Base-by-base conservation (phyloP, 225 moss, liverwort and hornwort genomes). In the Marchantia polymorpha region DNA sequence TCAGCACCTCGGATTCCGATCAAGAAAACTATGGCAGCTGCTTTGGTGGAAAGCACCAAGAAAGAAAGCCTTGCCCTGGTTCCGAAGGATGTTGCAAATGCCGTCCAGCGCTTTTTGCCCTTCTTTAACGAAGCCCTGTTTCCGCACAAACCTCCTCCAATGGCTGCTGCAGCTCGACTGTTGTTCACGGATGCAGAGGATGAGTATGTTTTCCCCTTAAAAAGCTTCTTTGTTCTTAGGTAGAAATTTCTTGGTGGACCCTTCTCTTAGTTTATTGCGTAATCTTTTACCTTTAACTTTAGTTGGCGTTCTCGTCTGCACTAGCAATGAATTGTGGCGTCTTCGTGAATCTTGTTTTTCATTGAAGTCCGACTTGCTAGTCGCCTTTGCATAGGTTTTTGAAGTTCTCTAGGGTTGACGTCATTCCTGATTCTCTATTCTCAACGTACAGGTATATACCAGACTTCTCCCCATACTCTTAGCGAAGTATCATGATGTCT, bases 121-220 rank as follows among this genome's bases (percentile, higher is more conserved):
- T 85, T 89, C 23, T 93, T 95, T 77, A 99, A 95, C 67, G 77
- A 81, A 83, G 88, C 83, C 53, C 77, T 95, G 64, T 92, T 91
- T 72, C 99, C 99, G n/a, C 99, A 86, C 82, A 91, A 89, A 81
- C 87, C 93, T 81, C 99, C 92, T 78, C 89, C 93, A 67, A 69
- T 87, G 52, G 79, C 90, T 81, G 84, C 88, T 61, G 87, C 91
- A 12, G 91, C 85, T 78, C 90, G 95, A 70, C 83, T 93, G 81
- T 85, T 93, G 52, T 99, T 99, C 83, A 93, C 95, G 58, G 99
- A 91, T 84, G 89, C 85, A 22, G 99, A 99, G 89, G 99, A 99
- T 71, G 99, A 93, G 97, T 99, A 81, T 92, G 97, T 92, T 4
- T 26, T 73, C 27, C n/a, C 23, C 16, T 49, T 49, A 47, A 3